Evolutionary conservation across 768 basidiomycete species (phyloP), one percentile per base, ranked within the genome.

Genomic region (Neoboletus magnificus): DNA sequence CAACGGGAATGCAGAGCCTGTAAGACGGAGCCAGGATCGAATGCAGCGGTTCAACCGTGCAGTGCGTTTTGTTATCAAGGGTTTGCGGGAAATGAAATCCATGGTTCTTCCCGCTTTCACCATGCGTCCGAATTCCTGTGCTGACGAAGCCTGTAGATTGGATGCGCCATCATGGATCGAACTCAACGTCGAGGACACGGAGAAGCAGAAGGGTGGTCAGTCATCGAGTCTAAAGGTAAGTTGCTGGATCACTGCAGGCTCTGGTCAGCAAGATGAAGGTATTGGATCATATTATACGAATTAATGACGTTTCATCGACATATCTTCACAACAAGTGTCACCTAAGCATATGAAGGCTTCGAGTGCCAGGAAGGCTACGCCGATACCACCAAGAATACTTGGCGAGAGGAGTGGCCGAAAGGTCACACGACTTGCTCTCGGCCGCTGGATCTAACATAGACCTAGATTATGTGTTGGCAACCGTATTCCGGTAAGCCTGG

Each of bases 41-140:
- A 97, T 98, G 93, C 90, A 94, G 72, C 78, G 93, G 58, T 94
- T 98, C 71, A 96, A 97, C 71, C 79, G 84, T 59, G 91, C 94
- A 70, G 95, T 95, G 79, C 81, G 87, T 32, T 89, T 87, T 64
- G 84, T 98, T 44, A 81, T 88, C 33, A 92, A 94, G 61, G 89
- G 92, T 4, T 71, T 99, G 62, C 87, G 93, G 65, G 89, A 86
- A 70, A 91, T 92, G 57, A 95, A 98, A 66, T 81, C 83, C 22
- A 91, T 95, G 82, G 79, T 87, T 32, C 73, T 96, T 42, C 92
- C 93, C 43, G 85, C 22, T 29, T 60, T 40, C 43, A 40, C 45
- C 47, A 18, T 40, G 30, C 5, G 22, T 2, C 3, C 39, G 33
- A 54, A 22, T n/a, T n/a, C 27, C 35, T 51, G 48, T 40, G 33